These are phyloP conservation scores for Fagopyrum homotropicum DNA, from an alignment of 148 eudicot genomes.

Conservation along the genomic window DNA sequence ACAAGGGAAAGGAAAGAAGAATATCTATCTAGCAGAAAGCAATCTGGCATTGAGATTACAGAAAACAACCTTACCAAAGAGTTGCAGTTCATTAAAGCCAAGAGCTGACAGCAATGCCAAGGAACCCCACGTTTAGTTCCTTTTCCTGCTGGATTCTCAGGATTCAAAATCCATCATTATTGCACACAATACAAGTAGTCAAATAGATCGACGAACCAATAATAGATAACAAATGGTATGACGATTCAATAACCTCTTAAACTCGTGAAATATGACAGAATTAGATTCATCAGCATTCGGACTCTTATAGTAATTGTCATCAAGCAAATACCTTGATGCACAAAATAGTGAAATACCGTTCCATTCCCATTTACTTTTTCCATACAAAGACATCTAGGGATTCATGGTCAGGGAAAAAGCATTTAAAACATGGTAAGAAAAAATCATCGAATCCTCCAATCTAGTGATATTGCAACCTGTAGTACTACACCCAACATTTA, in stretches of 20 bases:
- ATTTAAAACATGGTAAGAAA: neutral
- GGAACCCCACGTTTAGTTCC: neutral
- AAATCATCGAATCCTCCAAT: neutral
- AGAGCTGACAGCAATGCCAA: neutral
- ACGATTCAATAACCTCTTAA: neutral
- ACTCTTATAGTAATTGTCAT: neutral
- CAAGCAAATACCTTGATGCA: slow-evolving; percentile 5
- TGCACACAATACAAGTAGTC: neutral
- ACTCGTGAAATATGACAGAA: neutral
- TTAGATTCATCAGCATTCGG: neutral
- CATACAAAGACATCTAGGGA: neutral
- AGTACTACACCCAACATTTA: neutral
- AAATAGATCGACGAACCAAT: neutral
- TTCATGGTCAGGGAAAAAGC: neutral
- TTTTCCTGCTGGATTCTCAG: neutral
- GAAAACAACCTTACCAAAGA: slow-evolving; percentile 9
- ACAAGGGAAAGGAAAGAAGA: neutral
- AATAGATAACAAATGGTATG: neutral
- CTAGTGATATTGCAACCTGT: neutral
- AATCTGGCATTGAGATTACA: slow-evolving; percentile 7
- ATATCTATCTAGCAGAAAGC: slow-evolving; percentile 8
- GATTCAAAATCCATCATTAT: neutral
- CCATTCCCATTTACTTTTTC: neutral
- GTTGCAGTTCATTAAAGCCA: slow-evolving; percentile 2
- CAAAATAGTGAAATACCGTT: neutral